Percentiles rank a stretch among this genome's conserved stretches.
These are phyloP conservation scores for Cryomyces antarcticus DNA, from an alignment of 495 filamentous ascomycete species.

Conservation along the genomic window DNA sequence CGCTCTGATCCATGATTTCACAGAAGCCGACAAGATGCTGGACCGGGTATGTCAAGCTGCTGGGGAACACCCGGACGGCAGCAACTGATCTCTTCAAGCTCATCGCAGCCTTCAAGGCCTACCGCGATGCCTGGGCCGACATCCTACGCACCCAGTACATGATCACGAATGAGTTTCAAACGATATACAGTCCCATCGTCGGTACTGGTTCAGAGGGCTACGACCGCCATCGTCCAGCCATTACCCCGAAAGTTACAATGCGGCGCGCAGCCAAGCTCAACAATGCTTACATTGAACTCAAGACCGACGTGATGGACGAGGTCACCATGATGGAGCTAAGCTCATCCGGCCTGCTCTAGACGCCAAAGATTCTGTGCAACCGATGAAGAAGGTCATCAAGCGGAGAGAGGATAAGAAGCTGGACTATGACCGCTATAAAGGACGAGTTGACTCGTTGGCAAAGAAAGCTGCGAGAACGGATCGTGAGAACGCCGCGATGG, in stretches of 20 bases:
- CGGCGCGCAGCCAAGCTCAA: conserved; percentile 47
- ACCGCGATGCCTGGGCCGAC: conserved; percentile 69
- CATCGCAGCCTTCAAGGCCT: conserved; percentile 58
- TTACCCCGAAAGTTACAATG: conserved; percentile 43
- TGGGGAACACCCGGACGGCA: too few relatives aligned
- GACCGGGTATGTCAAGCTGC: conserved; percentile 50
- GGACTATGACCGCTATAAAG: conserved; percentile 69
- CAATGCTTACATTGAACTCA: conserved; percentile 52
- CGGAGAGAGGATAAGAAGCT: conserved; percentile 76
- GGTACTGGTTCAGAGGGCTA: conserved; percentile 36
- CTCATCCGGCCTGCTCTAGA: conserved; percentile 54
- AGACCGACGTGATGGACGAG: conserved; percentile 54
- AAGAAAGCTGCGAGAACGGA: conserved; percentile 55
- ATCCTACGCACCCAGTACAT: conserved; percentile 53
- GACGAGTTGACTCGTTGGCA: conserved; percentile 45
- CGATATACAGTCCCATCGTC: conserved; percentile 65
- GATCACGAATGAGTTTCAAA: conserved; percentile 50
- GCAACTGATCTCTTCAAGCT: conserved; percentile 46
- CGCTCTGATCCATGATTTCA: conserved; percentile 60
- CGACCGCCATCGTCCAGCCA: conserved; percentile 23
- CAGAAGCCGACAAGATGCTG: conserved; percentile 63
- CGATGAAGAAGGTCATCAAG: conserved; percentile 80
- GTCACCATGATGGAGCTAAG: conserved; percentile 47
- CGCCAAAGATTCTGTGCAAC: conserved; percentile 49
- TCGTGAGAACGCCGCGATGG: conserved; percentile 55